Conservation (phyloP, 164 flowering plant genomes). For the Paratinospora sagittata region DNA sequence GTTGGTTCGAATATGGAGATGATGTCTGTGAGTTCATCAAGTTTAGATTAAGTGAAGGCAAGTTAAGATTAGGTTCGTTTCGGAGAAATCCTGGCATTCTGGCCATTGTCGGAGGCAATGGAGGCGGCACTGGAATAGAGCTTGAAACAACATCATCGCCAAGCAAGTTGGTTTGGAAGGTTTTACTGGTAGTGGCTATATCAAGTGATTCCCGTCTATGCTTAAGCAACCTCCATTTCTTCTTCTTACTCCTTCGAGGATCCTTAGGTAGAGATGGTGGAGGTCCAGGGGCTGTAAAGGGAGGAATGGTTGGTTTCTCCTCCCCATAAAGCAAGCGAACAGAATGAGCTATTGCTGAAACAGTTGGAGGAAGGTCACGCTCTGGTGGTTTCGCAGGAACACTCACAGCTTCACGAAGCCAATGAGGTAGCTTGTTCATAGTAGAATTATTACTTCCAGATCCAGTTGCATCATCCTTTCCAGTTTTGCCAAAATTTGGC, state of each 20-base stretch:
- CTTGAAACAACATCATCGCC: conserved; percentile 30
- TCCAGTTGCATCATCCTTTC: conserved; percentile 35
- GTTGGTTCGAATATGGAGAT: conserved; percentile 17
- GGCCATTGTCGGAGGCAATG: conserved; percentile 20
- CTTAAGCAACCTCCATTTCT: conserved; percentile 34
- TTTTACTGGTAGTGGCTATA: conserved; percentile 26
- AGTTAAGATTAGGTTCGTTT: conserved; percentile 33
- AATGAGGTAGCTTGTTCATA: conserved; percentile 78
- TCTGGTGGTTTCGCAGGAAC: conserved; percentile 47
- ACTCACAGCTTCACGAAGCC: conserved; percentile 93
- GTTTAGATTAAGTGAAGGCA: conserved; percentile 29
- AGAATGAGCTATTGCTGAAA: conserved; percentile 84
- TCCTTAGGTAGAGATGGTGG: conserved; percentile 74
- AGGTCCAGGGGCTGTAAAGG: conserved; percentile 73
- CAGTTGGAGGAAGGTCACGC: conserved; percentile 69
- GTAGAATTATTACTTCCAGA: conserved; percentile 34
- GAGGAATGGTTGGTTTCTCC: conserved; percentile 66
- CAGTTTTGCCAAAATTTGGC: conserved; percentile 19
- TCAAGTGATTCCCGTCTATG: conserved; percentile 20
- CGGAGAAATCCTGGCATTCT: conserved; percentile 27
- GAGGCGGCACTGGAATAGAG: conserved; percentile 27
- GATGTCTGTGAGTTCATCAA: conserved; percentile 31
- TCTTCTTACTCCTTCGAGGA: conserved; percentile 56
- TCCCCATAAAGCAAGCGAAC: conserved; percentile 80
- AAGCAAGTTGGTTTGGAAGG: conserved; percentile 16